Evolutionary conservation across 1,284 basidiomycete species (phyloP).

Genomic region (Porogramme epimiltina): DNA sequence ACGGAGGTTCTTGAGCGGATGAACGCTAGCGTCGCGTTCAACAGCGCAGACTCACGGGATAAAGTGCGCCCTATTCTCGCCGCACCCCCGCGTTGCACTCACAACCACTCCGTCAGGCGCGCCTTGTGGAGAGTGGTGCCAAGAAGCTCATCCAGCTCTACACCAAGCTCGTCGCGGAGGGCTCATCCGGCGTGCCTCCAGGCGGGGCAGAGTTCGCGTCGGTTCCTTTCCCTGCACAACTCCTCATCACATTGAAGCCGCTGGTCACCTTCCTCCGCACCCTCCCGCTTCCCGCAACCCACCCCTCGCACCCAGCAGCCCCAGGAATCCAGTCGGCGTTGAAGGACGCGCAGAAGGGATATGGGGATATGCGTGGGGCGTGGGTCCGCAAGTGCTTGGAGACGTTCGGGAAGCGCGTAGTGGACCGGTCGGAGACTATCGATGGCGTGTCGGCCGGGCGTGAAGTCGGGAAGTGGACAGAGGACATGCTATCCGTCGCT

Average conservation of each 20-base stretch:
- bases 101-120: slow-evolving; percentile 48
- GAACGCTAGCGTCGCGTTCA: slow-evolving; percentile 79
- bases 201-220: slow-evolving; percentile 58
- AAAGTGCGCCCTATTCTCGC: slow-evolving; percentile 43
- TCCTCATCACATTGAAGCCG: slow-evolving; percentile 57
- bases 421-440: slow-evolving; percentile 66
- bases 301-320: slow-evolving; percentile 77
- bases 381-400: slow-evolving; percentile 77
- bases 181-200: slow-evolving; percentile 68
- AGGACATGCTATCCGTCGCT: slow-evolving; percentile 57
- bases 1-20: slow-evolving; percentile 72
- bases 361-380: slow-evolving; percentile 79
- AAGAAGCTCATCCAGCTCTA: slow-evolving; percentile 79
- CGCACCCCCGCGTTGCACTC: not conserved
- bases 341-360: slow-evolving; percentile 76
- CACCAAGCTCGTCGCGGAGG: slow-evolving; percentile 80
- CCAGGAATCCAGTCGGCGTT: slow-evolving; percentile 61
- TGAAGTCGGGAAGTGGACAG: slow-evolving; percentile 71
- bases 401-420: slow-evolving; percentile 62
- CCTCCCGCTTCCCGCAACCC: slow-evolving; percentile 72
- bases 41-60: slow-evolving; percentile 59
- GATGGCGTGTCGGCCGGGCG: slow-evolving; percentile 64
- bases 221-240: slow-evolving; percentile 53
- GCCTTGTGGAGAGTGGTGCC: slow-evolving; percentile 75
- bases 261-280: slow-evolving; percentile 69